Percentiles rank a stretch among this genome's conserved stretches.
Evolutionary conservation across 1,284 basidiomycete genomes (phyloP).

Genomic region (Tylopilus sp.): DNA sequence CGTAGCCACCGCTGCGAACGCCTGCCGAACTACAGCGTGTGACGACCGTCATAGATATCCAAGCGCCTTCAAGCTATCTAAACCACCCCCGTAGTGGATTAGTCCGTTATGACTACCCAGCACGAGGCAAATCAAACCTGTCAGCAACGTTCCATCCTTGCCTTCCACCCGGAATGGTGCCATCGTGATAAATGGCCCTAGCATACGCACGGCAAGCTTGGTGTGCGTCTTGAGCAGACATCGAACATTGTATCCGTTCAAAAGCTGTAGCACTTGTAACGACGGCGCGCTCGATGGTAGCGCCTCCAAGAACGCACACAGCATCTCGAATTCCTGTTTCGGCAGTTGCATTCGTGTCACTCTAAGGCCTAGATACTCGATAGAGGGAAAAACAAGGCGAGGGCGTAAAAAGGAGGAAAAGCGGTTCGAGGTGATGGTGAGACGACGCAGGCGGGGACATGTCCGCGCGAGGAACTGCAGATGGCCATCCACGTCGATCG

Average conservation of each 20-base stretch:
- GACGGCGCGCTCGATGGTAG: constrained; percentile 18
- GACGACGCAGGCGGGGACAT: constrained; percentile 22
- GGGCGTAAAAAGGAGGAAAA: constrained; percentile 3
- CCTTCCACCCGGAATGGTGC: constrained; percentile 26
- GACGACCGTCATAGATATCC: background rate
- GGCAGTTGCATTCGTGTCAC: constrained; percentile 3
- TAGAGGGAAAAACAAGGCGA: constrained; percentile 11
- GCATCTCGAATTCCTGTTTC: constrained; percentile 4
- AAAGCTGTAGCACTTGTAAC: constrained; percentile 24
- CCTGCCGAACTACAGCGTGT: too few species aligned
- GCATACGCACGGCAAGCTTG: constrained; percentile 7
- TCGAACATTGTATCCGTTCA: constrained; percentile 18
- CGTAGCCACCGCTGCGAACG: too few species aligned
- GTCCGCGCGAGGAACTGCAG: constrained; percentile 9
- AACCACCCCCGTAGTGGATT: background rate
- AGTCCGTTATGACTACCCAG: background rate
- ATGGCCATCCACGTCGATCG: background rate
- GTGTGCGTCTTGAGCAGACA: constrained; percentile 19
- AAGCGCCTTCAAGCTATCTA: constrained; percentile 17
- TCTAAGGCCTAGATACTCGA: constrained; percentile 22
- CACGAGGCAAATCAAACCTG: constrained; percentile 13
- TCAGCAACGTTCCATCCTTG: constrained; percentile 19
- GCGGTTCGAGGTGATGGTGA: constrained; percentile 16
- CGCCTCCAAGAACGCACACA: constrained; percentile 15
- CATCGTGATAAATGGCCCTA: constrained; percentile 7